Conservation (phyloP, 345 rosid genomes). For the Salix caprea region DNA sequence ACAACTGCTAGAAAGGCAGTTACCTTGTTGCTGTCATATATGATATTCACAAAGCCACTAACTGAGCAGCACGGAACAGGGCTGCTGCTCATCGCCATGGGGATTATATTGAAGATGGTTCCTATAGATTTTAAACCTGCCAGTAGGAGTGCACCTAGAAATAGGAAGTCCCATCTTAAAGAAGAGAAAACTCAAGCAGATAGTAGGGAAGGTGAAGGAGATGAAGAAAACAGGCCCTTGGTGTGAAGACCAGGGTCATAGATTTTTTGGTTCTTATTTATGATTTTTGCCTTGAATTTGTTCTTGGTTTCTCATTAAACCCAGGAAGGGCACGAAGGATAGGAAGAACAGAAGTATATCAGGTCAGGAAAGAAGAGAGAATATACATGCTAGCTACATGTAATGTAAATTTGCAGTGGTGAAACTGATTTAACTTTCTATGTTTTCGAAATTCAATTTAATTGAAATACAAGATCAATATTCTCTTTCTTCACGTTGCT, state of each 20-base stretch:
- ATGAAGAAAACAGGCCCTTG: constrained; percentile 52
- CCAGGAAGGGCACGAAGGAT: neutral
- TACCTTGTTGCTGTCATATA: constrained; percentile 61
- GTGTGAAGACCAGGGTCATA: constrained; percentile 26
- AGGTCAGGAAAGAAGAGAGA: neutral
- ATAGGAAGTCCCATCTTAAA: constrained; percentile 11
- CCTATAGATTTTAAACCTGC: constrained; percentile 48
- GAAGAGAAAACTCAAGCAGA: constrained; percentile 17
- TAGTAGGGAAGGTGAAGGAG: constrained; percentile 19
- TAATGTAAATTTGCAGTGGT: constrained; percentile 1
- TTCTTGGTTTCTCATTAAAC: neutral
- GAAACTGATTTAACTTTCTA: neutral
- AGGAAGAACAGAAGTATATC: neutral
- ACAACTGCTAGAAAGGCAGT: constrained; percentile 86
- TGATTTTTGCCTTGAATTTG: neutral
- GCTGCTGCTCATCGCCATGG: constrained; percentile 72
- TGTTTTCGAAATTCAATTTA: neutral
- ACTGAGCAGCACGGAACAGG: constrained; percentile 81
- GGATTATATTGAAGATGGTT: constrained; percentile 70
- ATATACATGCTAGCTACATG: neutral
- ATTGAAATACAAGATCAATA: neutral
- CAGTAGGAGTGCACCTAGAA: constrained; percentile 18
- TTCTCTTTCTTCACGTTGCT: neutral
- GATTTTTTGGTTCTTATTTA: neutral
- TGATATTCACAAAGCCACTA: constrained; percentile 86